These are phyloP conservation scores for Picea sitchensis DNA, from an alignment of 75 land plant species.

Conservation along the genomic window DNA sequence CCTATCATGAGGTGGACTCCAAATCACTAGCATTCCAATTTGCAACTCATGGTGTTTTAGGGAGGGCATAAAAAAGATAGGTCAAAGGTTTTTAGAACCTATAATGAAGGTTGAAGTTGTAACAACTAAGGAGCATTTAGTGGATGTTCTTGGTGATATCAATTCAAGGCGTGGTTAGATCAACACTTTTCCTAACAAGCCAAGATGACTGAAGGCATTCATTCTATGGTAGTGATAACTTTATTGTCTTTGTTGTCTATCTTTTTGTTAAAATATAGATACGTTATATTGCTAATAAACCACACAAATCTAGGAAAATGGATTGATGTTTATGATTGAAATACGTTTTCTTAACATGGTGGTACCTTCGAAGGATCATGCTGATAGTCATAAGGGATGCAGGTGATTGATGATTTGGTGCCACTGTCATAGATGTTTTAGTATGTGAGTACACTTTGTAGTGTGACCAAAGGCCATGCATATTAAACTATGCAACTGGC, in stretches of 20 bases:
- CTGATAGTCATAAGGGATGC: no score
- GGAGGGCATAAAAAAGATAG: constrained; percentile 86
- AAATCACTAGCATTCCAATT: constrained; percentile 50
- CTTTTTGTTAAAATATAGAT: neutral
- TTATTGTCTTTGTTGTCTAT: neutral
- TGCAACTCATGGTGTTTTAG: constrained; percentile 95
- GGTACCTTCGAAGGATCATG: no score
- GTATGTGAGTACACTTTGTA: no score
- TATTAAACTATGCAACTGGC: no score
- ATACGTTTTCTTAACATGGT: no score
- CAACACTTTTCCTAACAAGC: constrained; percentile 88
- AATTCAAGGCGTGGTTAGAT: constrained; percentile 94
- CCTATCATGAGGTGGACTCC: no score
- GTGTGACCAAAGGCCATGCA: no score
- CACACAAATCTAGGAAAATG: neutral
- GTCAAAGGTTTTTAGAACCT: constrained; percentile 86
- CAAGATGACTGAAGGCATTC: constrained; percentile 89
- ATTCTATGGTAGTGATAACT: neutral
- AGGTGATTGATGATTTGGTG: no score
- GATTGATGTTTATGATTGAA: no score
- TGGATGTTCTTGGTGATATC: constrained; percentile 99
- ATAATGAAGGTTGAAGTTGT: constrained; percentile 99
- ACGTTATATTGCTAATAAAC: neutral
- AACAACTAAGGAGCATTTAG: constrained; percentile 97
- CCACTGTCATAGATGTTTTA: no score